A percentile compares a stretch with the other conserved stretches of the same genome.
Evolutionary conservation across 345 rosid species (phyloP).

Genomic region (Noccaea bulbosa): DNA sequence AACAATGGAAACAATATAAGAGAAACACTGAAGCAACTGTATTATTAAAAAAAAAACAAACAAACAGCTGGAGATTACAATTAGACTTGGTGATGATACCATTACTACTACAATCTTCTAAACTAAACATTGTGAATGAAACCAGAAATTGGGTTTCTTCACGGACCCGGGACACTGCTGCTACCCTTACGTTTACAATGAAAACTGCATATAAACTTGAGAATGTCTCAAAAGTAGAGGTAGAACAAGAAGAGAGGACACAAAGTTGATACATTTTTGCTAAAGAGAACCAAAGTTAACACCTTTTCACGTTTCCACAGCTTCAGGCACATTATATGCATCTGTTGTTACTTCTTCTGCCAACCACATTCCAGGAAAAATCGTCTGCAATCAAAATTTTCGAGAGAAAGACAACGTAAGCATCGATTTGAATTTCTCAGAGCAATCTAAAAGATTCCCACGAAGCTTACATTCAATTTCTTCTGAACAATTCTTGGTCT

Average conservation of each 20-base stretch:
- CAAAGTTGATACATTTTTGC: conserved; percentile 30
- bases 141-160: conserved; percentile 21
- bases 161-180: conserved; percentile 12
- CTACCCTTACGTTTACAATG: conserved; percentile 16
- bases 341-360: conserved; percentile 36
- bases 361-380: conserved; percentile 43
- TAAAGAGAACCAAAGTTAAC: conserved; percentile 4
- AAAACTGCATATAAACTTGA: conserved; percentile 9
- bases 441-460: background rate
- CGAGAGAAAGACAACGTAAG: background rate
- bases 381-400: conserved; percentile 14
- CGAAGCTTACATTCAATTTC: conserved; percentile 33
- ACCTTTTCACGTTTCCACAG: conserved; percentile 32
- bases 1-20: background rate
- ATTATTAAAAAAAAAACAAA: background rate
- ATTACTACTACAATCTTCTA: conserved; percentile 25
- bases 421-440: background rate
- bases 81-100: conserved; percentile 25
- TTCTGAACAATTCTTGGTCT: conserved; percentile 42
- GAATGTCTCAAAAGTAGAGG: conserved; percentile 22
- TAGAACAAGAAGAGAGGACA: conserved; percentile 6
- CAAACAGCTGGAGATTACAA: conserved; percentile 30
- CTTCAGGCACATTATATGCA: conserved; percentile 21
- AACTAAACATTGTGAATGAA: conserved; percentile 14
- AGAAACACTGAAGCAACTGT: conserved; percentile 28